A percentile compares a stretch with the other conserved stretches of the same genome.
Conservation (phyloP, 2,329 filamentous ascomycete species). For the Neoarthrinium moseri region DNA sequence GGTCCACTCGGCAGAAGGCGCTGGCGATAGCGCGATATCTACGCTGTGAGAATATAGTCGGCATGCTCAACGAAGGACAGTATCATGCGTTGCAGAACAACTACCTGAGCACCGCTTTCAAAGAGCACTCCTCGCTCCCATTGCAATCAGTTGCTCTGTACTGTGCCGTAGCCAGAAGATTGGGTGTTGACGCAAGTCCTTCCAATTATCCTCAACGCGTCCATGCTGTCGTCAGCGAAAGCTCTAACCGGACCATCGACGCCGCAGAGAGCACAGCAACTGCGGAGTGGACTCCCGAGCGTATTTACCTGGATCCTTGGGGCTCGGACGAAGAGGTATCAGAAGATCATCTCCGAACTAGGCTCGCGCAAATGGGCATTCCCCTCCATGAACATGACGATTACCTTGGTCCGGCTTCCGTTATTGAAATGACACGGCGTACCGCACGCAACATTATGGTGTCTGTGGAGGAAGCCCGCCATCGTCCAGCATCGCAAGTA, state of each 20-base stretch:
- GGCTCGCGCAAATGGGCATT: slow-evolving; percentile 6
- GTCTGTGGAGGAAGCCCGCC: slow-evolving; percentile 46
- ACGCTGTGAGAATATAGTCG: slow-evolving; percentile 47
- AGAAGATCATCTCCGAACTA: slow-evolving; percentile 1
- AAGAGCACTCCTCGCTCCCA: slow-evolving; percentile 54
- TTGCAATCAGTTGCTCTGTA: slow-evolving; percentile 66
- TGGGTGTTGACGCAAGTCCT: slow-evolving; percentile 60
- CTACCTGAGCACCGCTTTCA: slow-evolving; percentile 56
- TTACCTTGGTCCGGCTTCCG: slow-evolving; percentile 50
- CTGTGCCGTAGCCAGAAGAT: slow-evolving; percentile 56
- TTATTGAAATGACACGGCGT: slow-evolving; percentile 56
- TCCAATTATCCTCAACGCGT: slow-evolving; percentile 67
- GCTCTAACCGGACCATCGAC: slow-evolving; percentile 25
- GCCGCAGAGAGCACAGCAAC: slow-evolving; percentile 15
- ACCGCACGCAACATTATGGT: slow-evolving; percentile 65
- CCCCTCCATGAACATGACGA: slow-evolving; percentile 3
- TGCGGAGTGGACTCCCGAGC: slow-evolving; percentile 18
- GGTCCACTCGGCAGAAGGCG: slow-evolving; percentile 50
- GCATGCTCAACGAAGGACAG: slow-evolving; percentile 37
- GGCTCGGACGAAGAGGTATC: slow-evolving; percentile 10
- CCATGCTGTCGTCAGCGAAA: slow-evolving; percentile 58
- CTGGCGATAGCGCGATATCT: slow-evolving; percentile 52
- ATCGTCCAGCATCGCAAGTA: neutral
- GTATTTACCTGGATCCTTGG: slow-evolving; percentile 57
- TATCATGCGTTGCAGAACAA: slow-evolving; percentile 65